Evolutionary conservation across 164 flowering plant genomes (phyloP).

Genomic region (Chloranthus sessilifolius): DNA sequence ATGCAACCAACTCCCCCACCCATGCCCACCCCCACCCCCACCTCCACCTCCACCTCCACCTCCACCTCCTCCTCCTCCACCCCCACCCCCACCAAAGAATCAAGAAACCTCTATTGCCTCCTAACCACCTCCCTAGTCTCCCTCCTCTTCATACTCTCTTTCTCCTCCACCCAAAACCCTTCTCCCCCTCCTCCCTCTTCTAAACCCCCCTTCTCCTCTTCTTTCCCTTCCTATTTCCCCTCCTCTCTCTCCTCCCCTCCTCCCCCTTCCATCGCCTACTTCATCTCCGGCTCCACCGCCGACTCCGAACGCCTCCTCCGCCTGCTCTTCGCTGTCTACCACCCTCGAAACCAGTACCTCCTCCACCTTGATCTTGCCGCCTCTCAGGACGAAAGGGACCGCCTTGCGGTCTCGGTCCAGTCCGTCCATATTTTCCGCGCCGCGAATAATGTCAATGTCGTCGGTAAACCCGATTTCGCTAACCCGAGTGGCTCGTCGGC

Average conservation of each 20-base stretch:
- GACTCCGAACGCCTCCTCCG: constrained; percentile 56
- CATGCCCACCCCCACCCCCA: too few relatives aligned
- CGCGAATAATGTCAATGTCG: constrained; percentile 65
- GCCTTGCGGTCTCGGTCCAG: constrained; percentile 47
- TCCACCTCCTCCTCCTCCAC: not conserved
- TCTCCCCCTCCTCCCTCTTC: constrained; percentile 2
- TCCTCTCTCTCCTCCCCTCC: constrained; percentile 19
- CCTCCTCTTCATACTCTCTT: constrained; percentile 22
- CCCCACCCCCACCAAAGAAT: not conserved
- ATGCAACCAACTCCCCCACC: too few relatives aligned
- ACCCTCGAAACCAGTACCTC: constrained; percentile 70
- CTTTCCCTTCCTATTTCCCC: constrained; percentile 6
- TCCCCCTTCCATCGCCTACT: constrained; percentile 77
- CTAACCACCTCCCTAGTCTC: constrained; percentile 26
- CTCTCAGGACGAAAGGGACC: constrained; percentile 39
- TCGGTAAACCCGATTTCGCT: constrained; percentile 64
- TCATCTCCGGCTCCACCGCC: constrained; percentile 60
- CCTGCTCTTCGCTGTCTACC: constrained; percentile 65
- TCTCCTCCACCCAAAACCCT: constrained; percentile 2
- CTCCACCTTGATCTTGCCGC: constrained; percentile 77
- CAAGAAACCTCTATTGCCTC: constrained; percentile 20
- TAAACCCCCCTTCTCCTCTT: constrained; percentile 7
- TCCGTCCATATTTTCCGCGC: constrained; percentile 47
- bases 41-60: not conserved
- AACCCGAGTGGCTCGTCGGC: constrained; percentile 55